phyloP scores from a whole-genome alignment of 345 rosid genomes.

The Aethionema arabicum region DNA sequence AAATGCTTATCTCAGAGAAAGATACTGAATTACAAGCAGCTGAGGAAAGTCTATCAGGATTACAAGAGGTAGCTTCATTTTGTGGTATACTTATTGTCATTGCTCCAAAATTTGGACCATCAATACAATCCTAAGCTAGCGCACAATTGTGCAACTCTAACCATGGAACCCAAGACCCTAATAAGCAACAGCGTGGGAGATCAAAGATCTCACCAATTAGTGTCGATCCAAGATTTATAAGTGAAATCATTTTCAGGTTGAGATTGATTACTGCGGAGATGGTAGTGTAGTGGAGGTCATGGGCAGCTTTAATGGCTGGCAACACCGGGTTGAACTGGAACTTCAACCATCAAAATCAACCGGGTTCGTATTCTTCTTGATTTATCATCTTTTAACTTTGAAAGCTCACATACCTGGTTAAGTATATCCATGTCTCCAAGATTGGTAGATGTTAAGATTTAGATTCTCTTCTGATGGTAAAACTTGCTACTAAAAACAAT shows the following conservation, averaged over 20 bases:
- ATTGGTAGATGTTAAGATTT: too few species aligned
- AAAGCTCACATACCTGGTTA: background rate
- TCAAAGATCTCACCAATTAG: background rate
- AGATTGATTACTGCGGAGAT: conserved; percentile 67
- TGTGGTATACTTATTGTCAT: conserved; percentile 1
- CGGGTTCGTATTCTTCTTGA: conserved; percentile 24
- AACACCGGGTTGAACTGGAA: conserved; percentile 73
- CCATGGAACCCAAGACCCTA: conserved; percentile 3
- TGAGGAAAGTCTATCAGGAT: conserved; percentile 77
- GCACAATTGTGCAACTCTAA: background rate
- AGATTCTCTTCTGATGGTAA: too few species aligned
- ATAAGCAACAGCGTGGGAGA: conserved; percentile 1
- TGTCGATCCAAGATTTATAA: conserved; percentile 7
- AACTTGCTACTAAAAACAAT: too few species aligned
- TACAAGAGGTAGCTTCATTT: conserved; percentile 60
- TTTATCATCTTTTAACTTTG: background rate
- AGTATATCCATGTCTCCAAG: too few species aligned
- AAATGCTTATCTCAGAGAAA: conserved; percentile 62
- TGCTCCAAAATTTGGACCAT: background rate
- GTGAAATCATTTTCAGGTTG: conserved; percentile 47
- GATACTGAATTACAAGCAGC: conserved; percentile 74
- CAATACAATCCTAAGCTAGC: background rate
- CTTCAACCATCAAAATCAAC: conserved; percentile 47
- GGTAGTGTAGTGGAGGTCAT: conserved; percentile 87
- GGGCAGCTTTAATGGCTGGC: conserved; percentile 98